phyloP scores from a whole-genome alignment of 192 early-diverging fungal species.

The Coemansia pectinata region DNA sequence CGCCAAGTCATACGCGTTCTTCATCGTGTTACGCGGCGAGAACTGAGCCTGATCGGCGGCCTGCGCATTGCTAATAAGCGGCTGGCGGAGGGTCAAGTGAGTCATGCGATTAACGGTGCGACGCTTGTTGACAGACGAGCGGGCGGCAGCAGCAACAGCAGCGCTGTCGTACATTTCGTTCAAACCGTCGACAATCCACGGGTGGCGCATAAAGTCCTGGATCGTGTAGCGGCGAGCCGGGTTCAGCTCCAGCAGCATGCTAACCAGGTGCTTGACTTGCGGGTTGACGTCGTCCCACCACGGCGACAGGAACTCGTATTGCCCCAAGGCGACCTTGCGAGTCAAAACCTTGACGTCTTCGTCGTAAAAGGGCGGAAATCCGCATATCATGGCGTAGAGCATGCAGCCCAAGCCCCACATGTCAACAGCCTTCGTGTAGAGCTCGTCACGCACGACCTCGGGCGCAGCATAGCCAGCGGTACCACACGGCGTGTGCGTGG shows the following conservation, averaged over 20 bases:
- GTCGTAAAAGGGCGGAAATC: constrained; percentile 83
- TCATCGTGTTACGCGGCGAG: constrained; percentile 62
- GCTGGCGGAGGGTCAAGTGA: constrained; percentile 35
- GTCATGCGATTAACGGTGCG: constrained; percentile 30
- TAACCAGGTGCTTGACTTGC: constrained; percentile 73
- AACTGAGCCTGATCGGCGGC: constrained; percentile 27
- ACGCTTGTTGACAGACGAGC: constrained; percentile 43
- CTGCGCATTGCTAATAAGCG: background rate
- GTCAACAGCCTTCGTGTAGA: constrained; percentile 80
- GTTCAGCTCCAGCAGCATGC: constrained; percentile 67
- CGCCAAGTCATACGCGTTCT: constrained; percentile 73
- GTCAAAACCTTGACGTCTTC: constrained; percentile 74
- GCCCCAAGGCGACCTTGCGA: constrained; percentile 82
- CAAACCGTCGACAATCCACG: constrained; percentile 62
- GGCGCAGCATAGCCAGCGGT: constrained; percentile 93
- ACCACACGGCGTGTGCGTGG: constrained; percentile 87
- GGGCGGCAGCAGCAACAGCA: constrained; percentile 35
- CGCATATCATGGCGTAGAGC: constrained; percentile 78
- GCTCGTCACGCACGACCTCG: constrained; percentile 81
- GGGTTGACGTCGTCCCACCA: constrained; percentile 91
- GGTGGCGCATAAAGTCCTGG: constrained; percentile 77
- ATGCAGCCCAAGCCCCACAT: constrained; percentile 90
- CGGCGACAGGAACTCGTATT: constrained; percentile 81
- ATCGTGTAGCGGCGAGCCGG: constrained; percentile 74
- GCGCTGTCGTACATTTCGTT: constrained; percentile 50